Conservation (phyloP, 1,139 yeast species). For the Suhomyces terraborum region DNA sequence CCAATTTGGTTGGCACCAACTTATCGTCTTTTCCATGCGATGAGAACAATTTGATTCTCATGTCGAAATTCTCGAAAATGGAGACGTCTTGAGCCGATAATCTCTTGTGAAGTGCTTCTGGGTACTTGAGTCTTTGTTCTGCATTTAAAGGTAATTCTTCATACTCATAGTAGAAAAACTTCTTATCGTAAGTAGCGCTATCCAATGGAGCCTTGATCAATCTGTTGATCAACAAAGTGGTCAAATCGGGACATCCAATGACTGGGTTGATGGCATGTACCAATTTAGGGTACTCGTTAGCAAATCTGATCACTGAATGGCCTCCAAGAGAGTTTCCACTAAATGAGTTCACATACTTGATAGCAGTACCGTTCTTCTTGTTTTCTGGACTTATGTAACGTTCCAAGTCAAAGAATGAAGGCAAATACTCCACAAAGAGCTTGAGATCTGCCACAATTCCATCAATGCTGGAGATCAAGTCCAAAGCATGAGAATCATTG, state of each 20-base stretch:
- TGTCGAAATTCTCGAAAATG: constrained; percentile 42
- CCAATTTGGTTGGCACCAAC: constrained; percentile 40
- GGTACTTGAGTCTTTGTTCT: constrained; percentile 33
- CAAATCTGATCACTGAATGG: constrained; percentile 55
- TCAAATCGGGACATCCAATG: constrained; percentile 48
- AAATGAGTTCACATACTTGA: constrained; percentile 38
- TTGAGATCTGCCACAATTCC: constrained; percentile 54
- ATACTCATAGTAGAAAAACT: constrained; percentile 37
- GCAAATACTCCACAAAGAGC: constrained; percentile 50
- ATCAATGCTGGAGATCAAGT: constrained; percentile 54
- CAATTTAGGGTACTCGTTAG: constrained; percentile 38
- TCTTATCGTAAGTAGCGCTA: constrained; percentile 27
- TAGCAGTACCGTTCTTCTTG: constrained; percentile 20
- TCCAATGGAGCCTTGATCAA: constrained; percentile 24
- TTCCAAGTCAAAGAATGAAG: constrained; percentile 44
- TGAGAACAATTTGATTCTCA: constrained; percentile 40
- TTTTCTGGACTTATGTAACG: constrained; percentile 25
- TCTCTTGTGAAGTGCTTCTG: constrained; percentile 40
- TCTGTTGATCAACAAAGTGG: constrained; percentile 46
- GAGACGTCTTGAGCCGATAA: constrained; percentile 31
- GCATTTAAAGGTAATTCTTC: constrained; percentile 36
- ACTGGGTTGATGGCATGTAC: constrained; percentile 48
- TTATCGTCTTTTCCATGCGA: constrained; percentile 40
- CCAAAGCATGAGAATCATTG: constrained; percentile 53
- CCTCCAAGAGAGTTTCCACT: constrained; percentile 66